Base-by-base conservation (phyloP, 495 filamentous ascomycete genomes). In the Aspergillus sclerotiicarbonarius region DNA sequence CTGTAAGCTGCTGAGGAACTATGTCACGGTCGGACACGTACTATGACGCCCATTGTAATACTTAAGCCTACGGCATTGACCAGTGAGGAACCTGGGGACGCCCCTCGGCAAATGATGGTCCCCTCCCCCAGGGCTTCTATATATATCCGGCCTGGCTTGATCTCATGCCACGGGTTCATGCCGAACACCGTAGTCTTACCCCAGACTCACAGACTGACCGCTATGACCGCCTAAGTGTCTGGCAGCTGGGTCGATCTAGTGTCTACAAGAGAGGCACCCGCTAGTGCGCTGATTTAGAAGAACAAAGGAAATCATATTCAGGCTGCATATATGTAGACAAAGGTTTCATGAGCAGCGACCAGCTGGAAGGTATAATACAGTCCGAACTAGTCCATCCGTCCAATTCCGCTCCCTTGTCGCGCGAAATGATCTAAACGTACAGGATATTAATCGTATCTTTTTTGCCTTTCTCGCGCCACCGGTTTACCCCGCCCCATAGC, bases 381-480 rank as follows among this genome's bases (percentile, higher is more conserved):
- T 50, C 56, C 41, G 53, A 35, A 10, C 31, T 45, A 48, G 51
- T 61, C 21, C 41, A 43, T 57, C 45, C 47, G 39, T 62, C 54
- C 41, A 61, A 71, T 71, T 67, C 65, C 59, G 67, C 66, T 67
- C 68, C 67, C 62, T 59, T 68, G 63, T 62, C 70, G 67, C 72
- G 68, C 71, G 67, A 71, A 75, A 71, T 67, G 70, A 74, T 76
- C 72, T 77, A 77, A 74, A 75, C 72, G 70, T 77, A 77, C 74
- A 77, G 73, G 71, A 76, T 77, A 77, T 76, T 67, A 77, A 72
- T 76, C 74, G 71, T 71, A 76, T 73, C 71, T 77, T 73, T 67
- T 41, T 61, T 25, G 21, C 51, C 60, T 62, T 62, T 51, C 47
- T 52, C 51, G 46, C 56, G 49, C 60, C 62, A 65, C 60, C 54